phyloP scores from a whole-genome alignment of 306 rosid genomes.

The Hippophae tibetana region DNA sequence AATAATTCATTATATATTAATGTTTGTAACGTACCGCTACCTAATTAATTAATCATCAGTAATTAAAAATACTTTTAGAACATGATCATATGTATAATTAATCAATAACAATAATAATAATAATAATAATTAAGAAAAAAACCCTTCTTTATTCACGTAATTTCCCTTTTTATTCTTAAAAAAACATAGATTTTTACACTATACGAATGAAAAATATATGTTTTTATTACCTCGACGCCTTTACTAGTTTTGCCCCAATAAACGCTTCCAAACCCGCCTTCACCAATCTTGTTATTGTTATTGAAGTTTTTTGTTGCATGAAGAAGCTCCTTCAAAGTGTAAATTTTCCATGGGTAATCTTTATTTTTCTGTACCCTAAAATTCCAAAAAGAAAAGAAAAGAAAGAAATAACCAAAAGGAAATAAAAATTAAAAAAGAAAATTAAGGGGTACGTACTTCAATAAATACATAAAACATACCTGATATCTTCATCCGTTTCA shows the following conservation, averaged over 20 bases:
- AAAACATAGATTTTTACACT: too few relatives aligned
- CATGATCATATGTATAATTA: too few relatives aligned
- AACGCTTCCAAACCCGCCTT: slow-evolving; percentile 92
- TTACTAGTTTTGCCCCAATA: slow-evolving; percentile 72
- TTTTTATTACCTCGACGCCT: slow-evolving; percentile 48
- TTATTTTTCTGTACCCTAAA: slow-evolving; percentile 26
- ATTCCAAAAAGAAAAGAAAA: neutral
- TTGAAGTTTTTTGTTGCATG: slow-evolving; percentile 79
- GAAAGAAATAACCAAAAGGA: neutral
- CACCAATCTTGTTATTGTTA: slow-evolving; percentile 77
- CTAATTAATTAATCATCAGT: neutral
- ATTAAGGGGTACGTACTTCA: neutral
- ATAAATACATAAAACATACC: slow-evolving; percentile 20
- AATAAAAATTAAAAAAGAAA: neutral
- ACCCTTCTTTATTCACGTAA: too few relatives aligned
- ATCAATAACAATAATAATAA: too few relatives aligned
- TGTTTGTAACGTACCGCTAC: neutral
- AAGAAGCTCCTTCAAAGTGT: slow-evolving; percentile 73
- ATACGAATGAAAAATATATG: neutral
- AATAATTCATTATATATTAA: neutral
- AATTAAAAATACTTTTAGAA: too few relatives aligned
- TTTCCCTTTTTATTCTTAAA: too few relatives aligned
- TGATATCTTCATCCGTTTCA: neutral
- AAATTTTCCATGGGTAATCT: slow-evolving; percentile 81
- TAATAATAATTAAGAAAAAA: too few relatives aligned